Conservation (phyloP, 1,284 basidiomycete genomes). For the Trametes sp. region DNA sequence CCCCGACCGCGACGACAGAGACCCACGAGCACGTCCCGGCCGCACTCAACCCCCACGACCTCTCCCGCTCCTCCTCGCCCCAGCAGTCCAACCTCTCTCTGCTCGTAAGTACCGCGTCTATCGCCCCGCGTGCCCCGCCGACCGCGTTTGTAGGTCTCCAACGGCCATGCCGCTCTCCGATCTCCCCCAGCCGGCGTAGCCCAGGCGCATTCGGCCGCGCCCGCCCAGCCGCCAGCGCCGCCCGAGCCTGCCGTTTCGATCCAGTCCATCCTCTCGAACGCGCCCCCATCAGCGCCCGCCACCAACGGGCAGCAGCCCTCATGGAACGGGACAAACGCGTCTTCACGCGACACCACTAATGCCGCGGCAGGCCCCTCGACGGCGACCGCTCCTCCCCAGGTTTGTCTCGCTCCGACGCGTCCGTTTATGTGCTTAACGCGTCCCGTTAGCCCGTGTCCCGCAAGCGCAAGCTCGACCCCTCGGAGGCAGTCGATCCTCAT, state of each 20-base stretch:
- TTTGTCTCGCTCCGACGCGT: constrained; percentile 16
- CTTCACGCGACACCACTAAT: constrained; percentile 26
- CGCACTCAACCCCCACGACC: constrained; percentile 43
- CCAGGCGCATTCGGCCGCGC: constrained; percentile 43
- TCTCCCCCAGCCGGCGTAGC: constrained; percentile 35
- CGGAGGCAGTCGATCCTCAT: constrained; percentile 73
- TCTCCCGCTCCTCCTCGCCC: constrained; percentile 49
- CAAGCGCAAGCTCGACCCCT: constrained; percentile 79
- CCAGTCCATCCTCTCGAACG: constrained; percentile 50
- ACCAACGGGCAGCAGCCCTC: constrained; percentile 44
- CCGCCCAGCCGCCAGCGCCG: constrained; percentile 15
- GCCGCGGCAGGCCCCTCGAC: constrained; percentile 24
- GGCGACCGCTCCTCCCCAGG: constrained; percentile 16
- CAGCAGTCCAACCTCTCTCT: constrained; percentile 48
- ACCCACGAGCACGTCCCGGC: constrained; percentile 43
- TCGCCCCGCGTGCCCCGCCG: constrained; percentile 26
- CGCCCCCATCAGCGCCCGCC: constrained; percentile 18
- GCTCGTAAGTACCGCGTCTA: constrained; percentile 50
- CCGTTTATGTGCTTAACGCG: constrained; percentile 13
- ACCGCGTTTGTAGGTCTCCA: constrained; percentile 41
- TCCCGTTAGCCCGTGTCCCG: constrained; percentile 46
- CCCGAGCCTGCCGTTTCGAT: constrained; percentile 42
- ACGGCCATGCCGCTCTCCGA: constrained; percentile 33
- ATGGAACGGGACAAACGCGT: constrained; percentile 24
- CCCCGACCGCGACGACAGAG: constrained; percentile 47